These are phyloP conservation scores for Hanseniaspora sp. DNA, from an alignment of 1,139 yeast genomes.

Conservation along the genomic window DNA sequence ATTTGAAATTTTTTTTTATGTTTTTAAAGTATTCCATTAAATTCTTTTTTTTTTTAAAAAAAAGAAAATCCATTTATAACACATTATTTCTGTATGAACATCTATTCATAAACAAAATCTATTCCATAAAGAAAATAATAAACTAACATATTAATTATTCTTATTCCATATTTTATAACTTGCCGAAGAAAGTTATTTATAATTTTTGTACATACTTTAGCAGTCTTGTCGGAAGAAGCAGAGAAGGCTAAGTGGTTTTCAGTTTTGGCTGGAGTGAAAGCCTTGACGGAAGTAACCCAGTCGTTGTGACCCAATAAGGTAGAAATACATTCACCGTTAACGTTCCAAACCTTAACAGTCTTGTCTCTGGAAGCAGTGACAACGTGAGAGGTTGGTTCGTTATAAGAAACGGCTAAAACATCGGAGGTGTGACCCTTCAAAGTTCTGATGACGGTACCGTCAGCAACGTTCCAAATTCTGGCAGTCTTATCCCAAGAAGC, in stretches of 20 bases:
- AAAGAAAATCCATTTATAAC: conserved; percentile 8
- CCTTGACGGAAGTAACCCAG: conserved; percentile 98
- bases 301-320: conserved; percentile 90
- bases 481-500: conserved; percentile 99
- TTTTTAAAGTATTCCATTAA: background rate
- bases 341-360: conserved; percentile 99
- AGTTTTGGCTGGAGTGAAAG: conserved; percentile 34
- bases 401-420: conserved; percentile 92
- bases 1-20: background rate
- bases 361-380: conserved; percentile 99
- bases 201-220: conserved; percentile 69
- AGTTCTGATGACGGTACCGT: conserved; percentile 91
- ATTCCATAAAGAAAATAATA: no score
- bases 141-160: background rate
- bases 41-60: background rate
- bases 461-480: conserved; percentile 95
- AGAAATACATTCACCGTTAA: conserved; percentile 95
- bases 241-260: conserved; percentile 60
- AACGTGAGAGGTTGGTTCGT: conserved; percentile 94
- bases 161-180: background rate
- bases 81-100: conserved; percentile 15
- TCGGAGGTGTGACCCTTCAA: conserved; percentile 98
- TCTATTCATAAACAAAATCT: background rate
- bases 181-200: conserved; percentile 17
- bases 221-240: conserved; percentile 98